These are phyloP conservation scores for Stephania japonica DNA, from an alignment of 164 flowering plant species.

Conservation along the genomic window DNA sequence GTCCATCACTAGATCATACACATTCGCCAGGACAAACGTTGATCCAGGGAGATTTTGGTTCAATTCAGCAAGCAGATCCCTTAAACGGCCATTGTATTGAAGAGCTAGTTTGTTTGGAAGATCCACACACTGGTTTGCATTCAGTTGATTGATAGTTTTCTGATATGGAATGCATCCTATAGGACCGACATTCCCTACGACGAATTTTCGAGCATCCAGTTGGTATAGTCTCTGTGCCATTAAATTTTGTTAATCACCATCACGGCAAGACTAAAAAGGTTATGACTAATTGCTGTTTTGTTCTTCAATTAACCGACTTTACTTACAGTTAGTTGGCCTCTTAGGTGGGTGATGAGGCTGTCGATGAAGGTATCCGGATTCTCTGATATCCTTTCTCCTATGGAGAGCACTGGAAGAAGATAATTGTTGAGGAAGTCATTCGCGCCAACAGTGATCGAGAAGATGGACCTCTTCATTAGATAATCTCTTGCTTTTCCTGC, in stretches of 20 bases:
- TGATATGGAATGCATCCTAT: conserved; percentile 95
- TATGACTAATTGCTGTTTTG: background rate
- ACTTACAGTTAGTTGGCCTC: conserved; percentile 66
- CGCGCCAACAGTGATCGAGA: conserved; percentile 82
- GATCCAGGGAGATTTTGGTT: conserved; percentile 72
- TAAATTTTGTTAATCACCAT: background rate
- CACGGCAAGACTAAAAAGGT: background rate
- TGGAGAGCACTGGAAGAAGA: conserved; percentile 73
- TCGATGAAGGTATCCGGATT: conserved; percentile 63
- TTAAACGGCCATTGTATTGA: conserved; percentile 61
- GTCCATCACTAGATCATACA: conserved; percentile 77
- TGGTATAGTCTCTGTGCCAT: conserved; percentile 64
- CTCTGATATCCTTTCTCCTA: conserved; percentile 60
- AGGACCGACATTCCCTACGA: conserved; percentile 81
- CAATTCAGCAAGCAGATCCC: conserved; percentile 51
- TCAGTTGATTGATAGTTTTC: conserved; percentile 66
- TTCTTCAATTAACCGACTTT: background rate
- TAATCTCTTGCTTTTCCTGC: conserved; percentile 41
- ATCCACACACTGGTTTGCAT: conserved; percentile 56
- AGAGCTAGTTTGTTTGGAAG: conserved; percentile 68
- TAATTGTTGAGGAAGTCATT: conserved; percentile 94
- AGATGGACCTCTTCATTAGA: conserved; percentile 65
- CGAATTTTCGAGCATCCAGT: conserved; percentile 83
- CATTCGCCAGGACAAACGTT: conserved; percentile 70
- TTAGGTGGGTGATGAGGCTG: conserved; percentile 53